Conservation (phyloP, 495 filamentous ascomycete species). For the Pyrenula massariospora region DNA sequence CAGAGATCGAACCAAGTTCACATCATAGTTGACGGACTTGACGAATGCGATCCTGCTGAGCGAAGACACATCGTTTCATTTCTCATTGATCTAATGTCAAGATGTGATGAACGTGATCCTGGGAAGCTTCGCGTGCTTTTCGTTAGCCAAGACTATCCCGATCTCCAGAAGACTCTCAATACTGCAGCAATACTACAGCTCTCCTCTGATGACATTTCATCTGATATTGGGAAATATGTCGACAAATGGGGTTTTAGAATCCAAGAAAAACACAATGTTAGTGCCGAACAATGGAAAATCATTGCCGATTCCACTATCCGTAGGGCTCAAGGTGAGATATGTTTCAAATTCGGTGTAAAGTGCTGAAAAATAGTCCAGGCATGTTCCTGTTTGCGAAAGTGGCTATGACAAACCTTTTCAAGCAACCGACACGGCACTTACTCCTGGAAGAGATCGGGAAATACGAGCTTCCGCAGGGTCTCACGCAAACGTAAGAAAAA, state of each 20-base stretch:
- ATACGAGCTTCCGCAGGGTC: conserved; percentile 18
- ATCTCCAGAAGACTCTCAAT: conserved; percentile 16
- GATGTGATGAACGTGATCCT: conserved; percentile 11
- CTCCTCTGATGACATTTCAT: conserved; percentile 10
- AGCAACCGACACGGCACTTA: conserved; percentile 14
- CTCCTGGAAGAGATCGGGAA: conserved; percentile 19
- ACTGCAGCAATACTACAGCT: conserved; percentile 13
- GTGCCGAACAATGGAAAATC: conserved; percentile 4
- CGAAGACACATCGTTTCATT: not conserved
- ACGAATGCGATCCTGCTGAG: conserved; percentile 22
- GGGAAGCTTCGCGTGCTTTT: conserved; percentile 23
- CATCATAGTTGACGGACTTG: conserved; percentile 33
- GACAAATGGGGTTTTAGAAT: conserved; percentile 9
- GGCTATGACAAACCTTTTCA: conserved; percentile 25
- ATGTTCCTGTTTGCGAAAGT: conserved; percentile 40
- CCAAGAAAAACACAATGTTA: conserved; percentile 13
- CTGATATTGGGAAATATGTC: conserved; percentile 19
- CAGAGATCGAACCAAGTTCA: conserved; percentile 12
- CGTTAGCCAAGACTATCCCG: conserved; percentile 23
- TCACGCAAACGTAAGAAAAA: conserved; percentile 26
- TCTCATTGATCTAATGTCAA: conserved; percentile 11
- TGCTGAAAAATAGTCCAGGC: conserved; percentile 13
- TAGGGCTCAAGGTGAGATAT: conserved; percentile 9
- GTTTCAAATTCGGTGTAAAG: conserved; percentile 2
- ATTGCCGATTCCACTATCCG: conserved; percentile 8